Conservation (phyloP, 495 filamentous ascomycete species). For the Lepidopterella palustris region DNA sequence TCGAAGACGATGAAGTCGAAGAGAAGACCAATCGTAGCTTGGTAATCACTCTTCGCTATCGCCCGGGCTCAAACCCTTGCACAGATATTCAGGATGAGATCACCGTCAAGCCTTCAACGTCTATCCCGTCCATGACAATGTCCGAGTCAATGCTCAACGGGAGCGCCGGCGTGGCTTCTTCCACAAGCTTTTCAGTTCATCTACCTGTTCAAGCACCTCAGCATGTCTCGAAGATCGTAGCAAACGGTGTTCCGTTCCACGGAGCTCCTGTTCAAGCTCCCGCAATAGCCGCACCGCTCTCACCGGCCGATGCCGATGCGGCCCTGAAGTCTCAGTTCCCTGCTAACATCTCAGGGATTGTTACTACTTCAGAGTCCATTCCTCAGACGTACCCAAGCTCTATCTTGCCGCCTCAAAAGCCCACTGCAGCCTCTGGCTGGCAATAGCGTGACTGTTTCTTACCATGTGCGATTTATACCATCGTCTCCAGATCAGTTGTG, state of each 20-base stretch:
- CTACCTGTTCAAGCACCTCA: too few species aligned
- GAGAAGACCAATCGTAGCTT: neutral
- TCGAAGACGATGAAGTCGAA: conserved; percentile 20
- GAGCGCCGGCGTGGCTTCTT: too few species aligned
- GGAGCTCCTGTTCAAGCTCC: neutral
- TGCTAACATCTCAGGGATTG: neutral
- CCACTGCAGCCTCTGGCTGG: neutral
- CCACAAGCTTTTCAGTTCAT: too few species aligned
- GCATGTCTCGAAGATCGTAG: too few species aligned
- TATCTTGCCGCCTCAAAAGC: neutral
- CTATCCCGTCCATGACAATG: neutral
- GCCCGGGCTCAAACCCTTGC: neutral
- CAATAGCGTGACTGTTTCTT: neutral
- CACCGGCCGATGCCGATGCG: neutral
- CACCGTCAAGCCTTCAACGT: neutral
- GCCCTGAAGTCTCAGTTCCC: neutral
- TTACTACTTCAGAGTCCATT: neutral
- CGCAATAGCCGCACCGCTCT: neutral
- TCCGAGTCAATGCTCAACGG: neutral
- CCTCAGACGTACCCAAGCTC: neutral
- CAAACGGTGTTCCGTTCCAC: too few species aligned
- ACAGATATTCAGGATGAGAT: neutral
- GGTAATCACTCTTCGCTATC: neutral
- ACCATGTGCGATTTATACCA: neutral
- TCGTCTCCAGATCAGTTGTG: too few species aligned